Evolutionary conservation across 2,329 filamentous ascomycete genomes (phyloP).

Genomic region (Penicillium brevicompactum): DNA sequence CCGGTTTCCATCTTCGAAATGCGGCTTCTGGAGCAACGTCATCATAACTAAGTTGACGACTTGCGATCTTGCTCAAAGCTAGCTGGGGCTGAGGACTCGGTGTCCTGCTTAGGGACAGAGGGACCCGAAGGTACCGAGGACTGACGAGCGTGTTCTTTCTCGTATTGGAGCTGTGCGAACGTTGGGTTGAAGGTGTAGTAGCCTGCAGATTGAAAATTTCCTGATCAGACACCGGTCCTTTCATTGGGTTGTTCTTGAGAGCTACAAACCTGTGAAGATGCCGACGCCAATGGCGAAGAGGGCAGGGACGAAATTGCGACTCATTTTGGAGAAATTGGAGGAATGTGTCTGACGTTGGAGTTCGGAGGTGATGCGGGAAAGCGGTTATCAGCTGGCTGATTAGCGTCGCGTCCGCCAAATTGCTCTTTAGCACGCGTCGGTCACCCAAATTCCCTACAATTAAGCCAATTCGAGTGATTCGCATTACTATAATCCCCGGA

Average conservation of each 20-base stretch:
- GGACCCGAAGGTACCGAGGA: conserved; percentile 6
- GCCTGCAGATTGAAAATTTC: conserved; percentile 30
- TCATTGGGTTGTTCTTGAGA: not conserved
- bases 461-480: not conserved
- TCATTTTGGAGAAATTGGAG: conserved; percentile 28
- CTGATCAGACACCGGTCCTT: conserved; percentile 11
- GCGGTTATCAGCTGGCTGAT: conserved; percentile 24
- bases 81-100: not conserved
- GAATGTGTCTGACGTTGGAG: conserved; percentile 3
- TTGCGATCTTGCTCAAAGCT: not conserved
- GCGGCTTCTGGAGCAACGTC: not conserved
- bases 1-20: not conserved
- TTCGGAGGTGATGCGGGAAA: conserved; percentile 21
- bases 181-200: conserved; percentile 49
- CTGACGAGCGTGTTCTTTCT: conserved; percentile 24
- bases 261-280: conserved; percentile 38
- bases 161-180: conserved; percentile 38
- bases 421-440: conserved; percentile 12
- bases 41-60: conserved; percentile 1
- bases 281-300: conserved; percentile 43
- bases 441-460: not conserved
- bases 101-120: not conserved
- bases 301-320: conserved; percentile 41
- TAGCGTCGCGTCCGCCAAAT: conserved; percentile 29
- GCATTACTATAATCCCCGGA: not conserved